Evolutionary conservation across 1,284 basidiomycete genomes (phyloP).

Genomic region (Lentinula novae-zelandiae): DNA sequence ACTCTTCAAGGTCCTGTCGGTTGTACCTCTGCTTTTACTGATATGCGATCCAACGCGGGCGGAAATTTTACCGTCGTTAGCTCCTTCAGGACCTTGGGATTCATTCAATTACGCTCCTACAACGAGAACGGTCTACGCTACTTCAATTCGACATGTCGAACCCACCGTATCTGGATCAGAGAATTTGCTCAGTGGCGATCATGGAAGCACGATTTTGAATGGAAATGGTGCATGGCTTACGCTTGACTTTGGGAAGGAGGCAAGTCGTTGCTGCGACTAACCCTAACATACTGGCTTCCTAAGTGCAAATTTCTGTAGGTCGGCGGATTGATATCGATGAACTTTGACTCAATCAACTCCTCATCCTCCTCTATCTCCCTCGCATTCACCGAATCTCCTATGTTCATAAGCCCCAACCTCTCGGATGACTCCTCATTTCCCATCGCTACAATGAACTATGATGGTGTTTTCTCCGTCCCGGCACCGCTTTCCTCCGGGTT

Average conservation of each 20-base stretch:
- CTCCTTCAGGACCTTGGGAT: conserved; percentile 42
- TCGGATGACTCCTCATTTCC: conserved; percentile 44
- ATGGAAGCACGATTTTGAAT: conserved; percentile 28
- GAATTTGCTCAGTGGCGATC: conserved; percentile 25
- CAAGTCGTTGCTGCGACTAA: conserved; percentile 13
- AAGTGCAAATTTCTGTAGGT: conserved; percentile 25
- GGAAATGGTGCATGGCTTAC: conserved; percentile 36
- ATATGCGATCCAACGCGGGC: not conserved
- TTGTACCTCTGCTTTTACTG: not conserved
- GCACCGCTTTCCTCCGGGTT: conserved; percentile 33
- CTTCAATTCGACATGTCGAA: conserved; percentile 28
- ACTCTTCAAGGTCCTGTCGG: not conserved
- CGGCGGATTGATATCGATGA: conserved; percentile 42
- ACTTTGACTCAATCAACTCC: conserved; percentile 26
- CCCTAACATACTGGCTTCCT: not conserved
- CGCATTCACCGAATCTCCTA: conserved; percentile 44
- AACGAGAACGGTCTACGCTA: conserved; percentile 36
- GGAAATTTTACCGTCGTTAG: conserved; percentile 11
- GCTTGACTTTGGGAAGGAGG: conserved; percentile 44
- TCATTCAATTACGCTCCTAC: conserved; percentile 40
- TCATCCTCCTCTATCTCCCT: conserved; percentile 32
- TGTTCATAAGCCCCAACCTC: conserved; percentile 37
- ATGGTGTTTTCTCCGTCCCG: conserved; percentile 40
- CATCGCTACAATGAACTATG: conserved; percentile 37
- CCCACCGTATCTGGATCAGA: conserved; percentile 28